Base-by-base conservation (phyloP, 2,329 filamentous ascomycete species). In the Bipolaris victoriae region DNA sequence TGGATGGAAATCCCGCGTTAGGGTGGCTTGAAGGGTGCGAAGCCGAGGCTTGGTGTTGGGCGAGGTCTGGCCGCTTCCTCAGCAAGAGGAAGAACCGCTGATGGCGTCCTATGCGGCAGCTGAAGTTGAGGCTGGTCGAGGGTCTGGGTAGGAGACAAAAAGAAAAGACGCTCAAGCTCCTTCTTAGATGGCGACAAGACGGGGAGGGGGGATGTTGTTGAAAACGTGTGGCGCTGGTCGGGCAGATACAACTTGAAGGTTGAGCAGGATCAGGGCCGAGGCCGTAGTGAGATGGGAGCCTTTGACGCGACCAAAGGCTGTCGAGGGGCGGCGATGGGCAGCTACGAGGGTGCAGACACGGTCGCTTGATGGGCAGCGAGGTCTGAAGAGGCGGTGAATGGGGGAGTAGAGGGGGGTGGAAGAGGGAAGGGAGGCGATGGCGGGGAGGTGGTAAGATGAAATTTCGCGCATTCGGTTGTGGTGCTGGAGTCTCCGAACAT, bases 71-170 rank as follows among this genome's bases (percentile, higher is more conserved):
- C 92, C 90, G 63, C 95, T 96, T 94, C 95, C 95, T 93, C 94
- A 81, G 83, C 84, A 83, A 95, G 94, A 97, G 93, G 94, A 98
- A 98, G 94, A 96, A 93, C 90, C 90, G 88, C 86, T 87, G 87
- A 89, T 89, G 87, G 87, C 88, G 90, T 96, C 91, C 92, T 98
- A 99, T 99, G 94, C 95, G 95, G 95, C 95, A 98, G 94, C 91
- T 96, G 90, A 86, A 83, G 81, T 79, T 81, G 81, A 81, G 85
- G 80, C 78, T 85, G 81, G 77, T 81, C 84, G 79, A 83, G 84
- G 67, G 76, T 77, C 66, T 68, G 69, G 72, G 75, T 75, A 72
- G 74, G 71, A 67, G 77, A 74, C 68, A 72, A 71, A 64, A 81
- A 78, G 68, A 82, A 70, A 70, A 77, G 65, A 70, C 74, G 72